Evolutionary conservation across 495 filamentous ascomycete genomes (phyloP).

Genomic region (Penicillium flavigenum): DNA sequence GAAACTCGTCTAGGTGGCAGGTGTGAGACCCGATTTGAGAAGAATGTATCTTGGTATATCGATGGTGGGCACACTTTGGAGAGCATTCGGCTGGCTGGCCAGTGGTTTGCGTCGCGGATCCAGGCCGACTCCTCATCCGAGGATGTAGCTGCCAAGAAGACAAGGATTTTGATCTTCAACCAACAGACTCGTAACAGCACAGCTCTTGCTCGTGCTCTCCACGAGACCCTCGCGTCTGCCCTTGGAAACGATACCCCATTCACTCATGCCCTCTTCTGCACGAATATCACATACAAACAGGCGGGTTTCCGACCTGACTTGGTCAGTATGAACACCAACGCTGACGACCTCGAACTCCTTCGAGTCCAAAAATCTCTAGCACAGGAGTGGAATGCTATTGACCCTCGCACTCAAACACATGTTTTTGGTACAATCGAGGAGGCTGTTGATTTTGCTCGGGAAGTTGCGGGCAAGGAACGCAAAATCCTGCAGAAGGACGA

Average conservation of each 20-base stretch:
- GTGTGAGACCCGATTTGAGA: slow-evolving; percentile 73
- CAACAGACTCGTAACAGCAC: slow-evolving; percentile 81
- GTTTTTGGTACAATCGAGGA: slow-evolving; percentile 83
- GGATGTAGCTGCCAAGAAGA: slow-evolving; percentile 40
- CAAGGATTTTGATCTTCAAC: slow-evolving; percentile 87
- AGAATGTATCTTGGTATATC: slow-evolving; percentile 77
- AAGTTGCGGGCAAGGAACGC: slow-evolving; percentile 44
- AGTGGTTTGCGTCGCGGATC: slow-evolving; percentile 72
- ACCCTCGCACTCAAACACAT: slow-evolving; percentile 56
- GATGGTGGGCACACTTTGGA: slow-evolving; percentile 92
- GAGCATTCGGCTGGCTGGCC: slow-evolving; percentile 73
- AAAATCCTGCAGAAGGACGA: slow-evolving; percentile 33
- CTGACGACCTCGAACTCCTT: slow-evolving; percentile 63
- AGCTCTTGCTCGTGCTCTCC: slow-evolving; percentile 63
- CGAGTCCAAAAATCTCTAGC: slow-evolving; percentile 74
- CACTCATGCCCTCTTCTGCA: slow-evolving; percentile 81
- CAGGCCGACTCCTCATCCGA: slow-evolving; percentile 45
- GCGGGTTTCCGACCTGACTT: slow-evolving; percentile 74
- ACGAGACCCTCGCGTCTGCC: slow-evolving; percentile 60
- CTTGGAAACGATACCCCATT: slow-evolving; percentile 59
- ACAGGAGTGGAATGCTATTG: slow-evolving; percentile 67
- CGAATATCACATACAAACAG: slow-evolving; percentile 75
- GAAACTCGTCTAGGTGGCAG: slow-evolving; percentile 74
- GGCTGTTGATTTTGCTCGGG: slow-evolving; percentile 67
- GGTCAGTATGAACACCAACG: slow-evolving; percentile 70